These are phyloP conservation scores for Tetrapisispora namnaoensis DNA, from an alignment of 805 yeast genomes.

Conservation along the genomic window DNA sequence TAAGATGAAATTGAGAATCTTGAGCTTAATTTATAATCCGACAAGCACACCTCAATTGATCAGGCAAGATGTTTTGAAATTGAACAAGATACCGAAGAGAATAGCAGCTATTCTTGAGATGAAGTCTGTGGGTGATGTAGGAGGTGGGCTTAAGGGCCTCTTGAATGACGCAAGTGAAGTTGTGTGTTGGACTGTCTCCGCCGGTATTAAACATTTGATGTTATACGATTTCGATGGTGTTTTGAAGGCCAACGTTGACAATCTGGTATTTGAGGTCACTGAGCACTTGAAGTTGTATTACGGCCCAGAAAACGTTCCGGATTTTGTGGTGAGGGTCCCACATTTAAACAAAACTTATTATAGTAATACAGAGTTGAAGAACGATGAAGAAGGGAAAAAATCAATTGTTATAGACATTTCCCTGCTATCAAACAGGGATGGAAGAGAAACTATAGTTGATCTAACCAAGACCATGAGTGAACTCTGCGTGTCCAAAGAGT, in stretches of 20 bases:
- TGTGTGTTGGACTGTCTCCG: slow-evolving; percentile 78
- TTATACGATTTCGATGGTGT: slow-evolving; percentile 75
- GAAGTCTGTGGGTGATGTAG: slow-evolving; percentile 70
- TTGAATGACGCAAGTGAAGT: slow-evolving; percentile 69
- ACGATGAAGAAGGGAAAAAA: slow-evolving; percentile 21
- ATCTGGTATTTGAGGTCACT: slow-evolving; percentile 45
- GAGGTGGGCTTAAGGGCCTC: slow-evolving; percentile 80
- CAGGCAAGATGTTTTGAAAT: slow-evolving; percentile 65
- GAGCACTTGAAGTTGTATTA: slow-evolving; percentile 59
- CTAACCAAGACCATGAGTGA: slow-evolving; percentile 80
- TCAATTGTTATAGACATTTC: slow-evolving; percentile 51
- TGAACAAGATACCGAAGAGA: slow-evolving; percentile 68
- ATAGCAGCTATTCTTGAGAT: slow-evolving; percentile 67
- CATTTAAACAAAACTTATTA: slow-evolving; percentile 45
- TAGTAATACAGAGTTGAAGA: slow-evolving; percentile 8
- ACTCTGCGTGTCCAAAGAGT: slow-evolving; percentile 49
- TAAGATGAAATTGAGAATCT: slow-evolving; percentile 44
- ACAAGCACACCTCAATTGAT: slow-evolving; percentile 76
- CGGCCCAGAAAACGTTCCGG: slow-evolving; percentile 61
- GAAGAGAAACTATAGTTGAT: slow-evolving; percentile 82
- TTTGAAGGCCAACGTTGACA: slow-evolving; percentile 45
- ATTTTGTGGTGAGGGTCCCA: slow-evolving; percentile 53
- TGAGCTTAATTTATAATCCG: slow-evolving; percentile 56
- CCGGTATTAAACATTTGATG: slow-evolving; percentile 66
- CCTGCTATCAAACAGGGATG: slow-evolving; percentile 68